These are phyloP conservation scores for Puccinia novopanici DNA, from an alignment of 1,284 basidiomycete genomes.

Conservation along the genomic window DNA sequence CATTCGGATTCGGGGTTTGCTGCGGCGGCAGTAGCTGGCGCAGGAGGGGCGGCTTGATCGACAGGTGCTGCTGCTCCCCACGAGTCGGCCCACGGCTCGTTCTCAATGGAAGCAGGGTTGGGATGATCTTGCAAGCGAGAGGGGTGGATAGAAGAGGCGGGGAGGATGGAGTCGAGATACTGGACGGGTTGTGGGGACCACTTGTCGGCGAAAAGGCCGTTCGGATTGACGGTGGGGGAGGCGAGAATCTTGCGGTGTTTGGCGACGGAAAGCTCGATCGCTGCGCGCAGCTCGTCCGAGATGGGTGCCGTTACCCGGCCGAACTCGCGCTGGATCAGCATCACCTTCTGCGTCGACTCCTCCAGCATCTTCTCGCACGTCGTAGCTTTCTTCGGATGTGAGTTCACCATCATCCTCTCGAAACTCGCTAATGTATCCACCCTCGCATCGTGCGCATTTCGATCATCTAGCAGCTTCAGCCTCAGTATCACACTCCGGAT, in stretches of 20 bases:
- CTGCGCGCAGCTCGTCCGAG: not conserved
- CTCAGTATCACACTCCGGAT: not conserved
- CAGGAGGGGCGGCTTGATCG: not conserved
- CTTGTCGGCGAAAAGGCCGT: not conserved
- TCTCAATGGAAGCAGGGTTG: not conserved
- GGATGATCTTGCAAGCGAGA: not conserved
- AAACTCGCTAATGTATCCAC: not conserved
- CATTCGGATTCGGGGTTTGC: not conserved
- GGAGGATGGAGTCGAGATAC: not conserved
- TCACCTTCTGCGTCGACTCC: not conserved
- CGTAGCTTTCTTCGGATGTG: not conserved
- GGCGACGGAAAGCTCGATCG: not conserved
- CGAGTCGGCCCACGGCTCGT: not conserved
- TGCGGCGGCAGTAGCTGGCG: not conserved
- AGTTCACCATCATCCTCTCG: not conserved
- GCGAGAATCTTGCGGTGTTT: not conserved
- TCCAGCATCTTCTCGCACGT: not conserved
- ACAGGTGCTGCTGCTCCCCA: not conserved
- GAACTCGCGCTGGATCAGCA: not conserved
- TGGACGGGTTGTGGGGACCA: not conserved
- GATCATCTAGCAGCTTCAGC: not conserved
- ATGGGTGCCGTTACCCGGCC: not conserved
- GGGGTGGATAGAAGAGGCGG: not conserved
- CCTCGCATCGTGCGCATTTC: not conserved
- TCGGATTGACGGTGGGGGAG: not conserved